Evolutionary conservation across 2,329 filamentous ascomycete genomes (phyloP).

Genomic region (Alternaria infectoria): DNA sequence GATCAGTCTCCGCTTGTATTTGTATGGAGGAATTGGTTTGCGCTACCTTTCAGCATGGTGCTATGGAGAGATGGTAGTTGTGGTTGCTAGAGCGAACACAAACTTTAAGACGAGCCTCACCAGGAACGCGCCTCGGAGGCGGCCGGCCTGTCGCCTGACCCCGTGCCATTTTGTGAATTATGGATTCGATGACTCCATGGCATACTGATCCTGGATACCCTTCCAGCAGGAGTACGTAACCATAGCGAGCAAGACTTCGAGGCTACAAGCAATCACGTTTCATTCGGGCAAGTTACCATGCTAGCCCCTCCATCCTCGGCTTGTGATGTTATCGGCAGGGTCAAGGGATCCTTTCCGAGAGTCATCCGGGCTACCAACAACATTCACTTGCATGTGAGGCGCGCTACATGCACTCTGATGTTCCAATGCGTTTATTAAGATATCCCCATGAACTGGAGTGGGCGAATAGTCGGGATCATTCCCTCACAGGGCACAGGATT

Average conservation of each 20-base stretch:
- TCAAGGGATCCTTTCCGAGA: constrained; percentile 1
- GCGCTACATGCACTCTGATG: not conserved
- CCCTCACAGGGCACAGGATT: not conserved
- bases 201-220: not conserved
- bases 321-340: constrained; percentile 10
- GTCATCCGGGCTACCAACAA: not conserved
- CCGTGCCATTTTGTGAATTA: constrained; percentile 16
- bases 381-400: not conserved
- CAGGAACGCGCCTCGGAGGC: constrained; percentile 16
- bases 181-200: constrained; percentile 7
- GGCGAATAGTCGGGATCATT: not conserved
- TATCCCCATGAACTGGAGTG: not conserved
- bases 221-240: not conserved
- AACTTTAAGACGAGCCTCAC: constrained; percentile 10
- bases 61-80: constrained; percentile 18
- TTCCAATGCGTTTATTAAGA: not conserved
- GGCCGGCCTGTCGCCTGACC: constrained; percentile 19
- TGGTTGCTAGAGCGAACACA: constrained; percentile 17
- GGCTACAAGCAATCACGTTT: not conserved
- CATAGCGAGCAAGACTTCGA: constrained; percentile 3
- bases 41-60: constrained; percentile 39
- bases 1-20: constrained; percentile 11
- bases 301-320: constrained; percentile 5
- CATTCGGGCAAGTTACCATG: not conserved
- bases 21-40: not conserved